These are phyloP conservation scores for Trichoderma erinaceum DNA, from an alignment of 495 filamentous ascomycete genomes.

Conservation along the genomic window DNA sequence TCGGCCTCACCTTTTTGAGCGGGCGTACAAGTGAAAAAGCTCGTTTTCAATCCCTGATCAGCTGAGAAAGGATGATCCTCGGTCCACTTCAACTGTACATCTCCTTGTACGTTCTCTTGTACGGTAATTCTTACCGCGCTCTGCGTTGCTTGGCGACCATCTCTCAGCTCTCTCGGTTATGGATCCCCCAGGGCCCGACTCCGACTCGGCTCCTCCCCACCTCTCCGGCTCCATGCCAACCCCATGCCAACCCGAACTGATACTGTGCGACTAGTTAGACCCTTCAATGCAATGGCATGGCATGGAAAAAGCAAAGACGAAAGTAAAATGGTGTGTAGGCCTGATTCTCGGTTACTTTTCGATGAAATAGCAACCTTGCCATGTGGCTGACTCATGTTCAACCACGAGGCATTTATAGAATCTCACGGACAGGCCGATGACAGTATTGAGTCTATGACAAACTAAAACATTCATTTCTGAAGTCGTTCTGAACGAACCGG, in stretches of 20 bases:
- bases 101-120: background rate
- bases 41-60: background rate
- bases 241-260: no score
- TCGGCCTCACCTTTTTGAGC: no score
- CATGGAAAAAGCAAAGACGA: no score
- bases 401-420: background rate
- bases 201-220: background rate
- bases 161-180: background rate
- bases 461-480: background rate
- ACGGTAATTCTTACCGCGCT: background rate
- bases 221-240: no score
- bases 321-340: background rate
- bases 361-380: background rate
- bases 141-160: background rate
- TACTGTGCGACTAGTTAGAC: no score
- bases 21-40: background rate
- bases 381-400: background rate
- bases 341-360: background rate
- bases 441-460: background rate
- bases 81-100: background rate
- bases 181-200: background rate
- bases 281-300: no score
- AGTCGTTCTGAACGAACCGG: background rate
- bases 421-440: background rate
- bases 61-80: slow-evolving; percentile 4